Evolutionary conservation across 1,284 basidiomycete species (phyloP), one percentile per base, ranked within the genome.

Genomic region (Chondrostereum purpureum): DNA sequence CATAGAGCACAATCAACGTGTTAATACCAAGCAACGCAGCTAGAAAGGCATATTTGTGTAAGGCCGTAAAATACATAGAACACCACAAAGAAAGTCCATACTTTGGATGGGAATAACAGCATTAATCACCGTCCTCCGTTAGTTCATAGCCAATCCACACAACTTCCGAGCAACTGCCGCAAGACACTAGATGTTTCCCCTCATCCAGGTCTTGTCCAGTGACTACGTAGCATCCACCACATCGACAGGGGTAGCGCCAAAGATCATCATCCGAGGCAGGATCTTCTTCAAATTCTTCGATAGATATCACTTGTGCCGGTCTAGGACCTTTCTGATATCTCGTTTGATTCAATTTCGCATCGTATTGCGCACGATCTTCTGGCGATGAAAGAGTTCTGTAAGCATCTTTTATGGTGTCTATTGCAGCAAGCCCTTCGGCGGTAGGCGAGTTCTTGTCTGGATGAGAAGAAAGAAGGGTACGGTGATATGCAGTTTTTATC

Each of bases 131-230:
- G n/a, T 68, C 71, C 5, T 75, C 72, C 21, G 67, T 64, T 5
- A 72, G 53, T 58, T 86, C 80, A 54, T 87, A 89, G 2, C 87
- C 86, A 14, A 79, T 80, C 83, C 86, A 89, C 2, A 89, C 67
- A 3, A 75, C 76, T 60, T 89, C 87, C 12, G 87, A 89, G 56
- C 86, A 89, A 45, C 74, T 76, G 46, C 64, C 72, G 53, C 87
- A 89, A 1, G 72, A 78, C 6, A 86, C 64, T 10, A 88, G 66
- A 61, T 89, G 86, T 35, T 68, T 65, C 10, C 77, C 86, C 1
- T 63, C 62, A 50, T 88, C 83, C 68, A 89, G 71, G 46, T 82
- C 72, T 1, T 54, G 58, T 48, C 73, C 70, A 0, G 66, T 68
- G 42, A 89, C 77, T 19, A 53, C 60, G 54, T 87, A 89, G 11